Conservation (phyloP, 257 asterid species). For the Solanum chmielewskii region DNA sequence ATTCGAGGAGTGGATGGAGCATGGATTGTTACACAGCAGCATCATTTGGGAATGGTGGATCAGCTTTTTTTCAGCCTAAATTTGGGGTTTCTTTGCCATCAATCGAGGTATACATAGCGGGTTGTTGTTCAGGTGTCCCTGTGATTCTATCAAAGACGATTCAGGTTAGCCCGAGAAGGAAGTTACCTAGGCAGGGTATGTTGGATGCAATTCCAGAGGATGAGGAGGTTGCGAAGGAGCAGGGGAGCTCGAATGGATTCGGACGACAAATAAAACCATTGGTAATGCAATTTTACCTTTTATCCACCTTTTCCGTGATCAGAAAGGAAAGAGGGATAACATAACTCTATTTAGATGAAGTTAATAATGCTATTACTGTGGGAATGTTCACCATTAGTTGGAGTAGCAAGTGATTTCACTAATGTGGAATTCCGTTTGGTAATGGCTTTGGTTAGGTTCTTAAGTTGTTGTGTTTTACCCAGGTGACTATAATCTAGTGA, state of each 20-base stretch:
- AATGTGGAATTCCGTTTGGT: not conserved
- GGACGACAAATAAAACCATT: conserved; percentile 45
- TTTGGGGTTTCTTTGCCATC: conserved; percentile 41
- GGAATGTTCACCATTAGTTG: not conserved
- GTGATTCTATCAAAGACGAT: conserved; percentile 54
- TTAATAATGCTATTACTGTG: not conserved
- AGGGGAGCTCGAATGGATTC: conserved; percentile 22
- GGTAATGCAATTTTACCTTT: conserved; percentile 22
- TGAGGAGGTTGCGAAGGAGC: conserved; percentile 52
- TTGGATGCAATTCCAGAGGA: conserved; percentile 74
- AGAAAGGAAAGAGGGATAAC: not conserved
- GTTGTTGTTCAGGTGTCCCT: conserved; percentile 62
- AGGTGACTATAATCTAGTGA: not conserved
- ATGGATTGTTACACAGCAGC: conserved; percentile 63
- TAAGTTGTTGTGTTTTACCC: not conserved
- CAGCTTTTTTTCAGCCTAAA: conserved; percentile 39
- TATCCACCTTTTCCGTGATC: not conserved
- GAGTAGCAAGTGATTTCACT: not conserved
- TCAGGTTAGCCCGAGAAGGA: conserved; percentile 49
- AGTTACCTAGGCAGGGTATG: conserved; percentile 40
- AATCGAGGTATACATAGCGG: conserved; percentile 72
- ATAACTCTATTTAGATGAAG: not conserved
- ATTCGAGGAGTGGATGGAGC: conserved; percentile 58
- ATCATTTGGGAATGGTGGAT: conserved; percentile 28
- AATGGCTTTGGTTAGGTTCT: not conserved